A percentile compares a stretch with the other conserved stretches of the same genome.
phyloP scores from a whole-genome alignment of 2,329 filamentous ascomycete species.

The Neonectria coccinea region DNA sequence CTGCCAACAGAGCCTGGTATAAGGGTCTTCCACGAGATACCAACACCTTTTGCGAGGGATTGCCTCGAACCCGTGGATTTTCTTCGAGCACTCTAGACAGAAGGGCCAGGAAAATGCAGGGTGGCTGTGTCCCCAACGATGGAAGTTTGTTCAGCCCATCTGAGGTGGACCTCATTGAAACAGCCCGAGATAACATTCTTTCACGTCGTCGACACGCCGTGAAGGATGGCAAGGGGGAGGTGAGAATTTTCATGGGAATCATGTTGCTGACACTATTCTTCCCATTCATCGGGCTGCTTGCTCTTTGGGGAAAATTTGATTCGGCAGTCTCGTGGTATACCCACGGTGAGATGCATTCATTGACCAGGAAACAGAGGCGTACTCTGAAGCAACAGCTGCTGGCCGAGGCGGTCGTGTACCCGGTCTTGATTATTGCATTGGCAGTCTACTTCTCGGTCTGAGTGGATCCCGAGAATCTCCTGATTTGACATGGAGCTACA shows the following conservation, averaged over 20 bases:
- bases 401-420: constrained; percentile 50
- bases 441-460: constrained; percentile 48
- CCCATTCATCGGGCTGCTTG: constrained; percentile 61
- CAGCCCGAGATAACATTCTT: constrained; percentile 47
- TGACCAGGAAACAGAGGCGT: constrained; percentile 50
- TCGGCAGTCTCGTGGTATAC: constrained; percentile 62
- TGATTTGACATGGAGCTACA: not conserved
- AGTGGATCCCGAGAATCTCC: constrained; percentile 3
- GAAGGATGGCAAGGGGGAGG: constrained; percentile 48
- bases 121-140: constrained; percentile 20
- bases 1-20: constrained; percentile 29
- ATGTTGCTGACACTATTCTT: constrained; percentile 54
- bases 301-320: constrained; percentile 59
- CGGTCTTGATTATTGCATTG: constrained; percentile 48
- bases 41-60: constrained; percentile 18
- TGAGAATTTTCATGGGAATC: constrained; percentile 54
- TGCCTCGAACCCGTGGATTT: constrained; percentile 42
- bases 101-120: constrained; percentile 22
- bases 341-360: constrained; percentile 55
- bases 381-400: constrained; percentile 54
- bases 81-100: constrained; percentile 39
- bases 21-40: constrained; percentile 22
- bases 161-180: constrained; percentile 48
- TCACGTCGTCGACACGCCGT: constrained; percentile 45
- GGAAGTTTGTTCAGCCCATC: constrained; percentile 46